phyloP scores from a whole-genome alignment of 2,329 filamentous ascomycete genomes.

The Hypomyces rosellus region DNA sequence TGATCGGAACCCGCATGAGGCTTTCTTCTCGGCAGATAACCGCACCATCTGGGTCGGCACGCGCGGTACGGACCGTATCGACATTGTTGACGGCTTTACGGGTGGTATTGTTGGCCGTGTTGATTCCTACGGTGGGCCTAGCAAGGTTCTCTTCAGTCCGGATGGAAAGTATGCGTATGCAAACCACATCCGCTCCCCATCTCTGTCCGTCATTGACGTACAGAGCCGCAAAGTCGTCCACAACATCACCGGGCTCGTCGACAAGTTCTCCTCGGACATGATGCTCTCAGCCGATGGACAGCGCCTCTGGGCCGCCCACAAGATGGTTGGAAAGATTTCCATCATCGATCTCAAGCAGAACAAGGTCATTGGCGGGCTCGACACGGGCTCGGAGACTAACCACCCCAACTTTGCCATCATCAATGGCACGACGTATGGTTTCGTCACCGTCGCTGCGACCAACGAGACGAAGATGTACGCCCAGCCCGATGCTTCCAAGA shows the following conservation, averaged over 20 bases:
- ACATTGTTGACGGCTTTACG: constrained; percentile 11
- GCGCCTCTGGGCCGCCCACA: constrained; percentile 12
- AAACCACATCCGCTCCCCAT: constrained; percentile 12
- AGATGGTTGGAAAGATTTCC: constrained; percentile 12
- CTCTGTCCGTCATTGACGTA: constrained; percentile 13
- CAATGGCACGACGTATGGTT: constrained; percentile 8
- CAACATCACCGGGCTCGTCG: constrained; percentile 7
- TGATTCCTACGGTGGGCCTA: constrained; percentile 11
- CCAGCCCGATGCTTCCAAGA: constrained; percentile 1
- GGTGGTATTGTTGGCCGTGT: constrained; percentile 10
- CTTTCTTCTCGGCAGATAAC: constrained; percentile 13
- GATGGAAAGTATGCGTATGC: constrained; percentile 12
- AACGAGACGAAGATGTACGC: constrained; percentile 11
- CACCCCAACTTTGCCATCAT: constrained; percentile 11
- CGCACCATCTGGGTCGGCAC: constrained; percentile 13
- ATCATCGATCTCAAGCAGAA: constrained; percentile 3
- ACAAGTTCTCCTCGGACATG: constrained; percentile 13
- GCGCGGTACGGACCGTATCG: constrained; percentile 11
- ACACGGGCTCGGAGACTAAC: constrained; percentile 13
- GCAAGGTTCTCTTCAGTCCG: constrained; percentile 14
- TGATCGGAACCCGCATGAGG: constrained; percentile 13
- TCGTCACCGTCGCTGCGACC: constrained; percentile 10
- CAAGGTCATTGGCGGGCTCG: constrained; percentile 4
- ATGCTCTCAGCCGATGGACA: constrained; percentile 12
- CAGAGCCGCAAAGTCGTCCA: constrained; percentile 3